Evolutionary conservation across 2,329 filamentous ascomycete genomes (phyloP), one percentile per base, ranked within the genome.

Genomic region (Sordariomycetes sp.): DNA sequence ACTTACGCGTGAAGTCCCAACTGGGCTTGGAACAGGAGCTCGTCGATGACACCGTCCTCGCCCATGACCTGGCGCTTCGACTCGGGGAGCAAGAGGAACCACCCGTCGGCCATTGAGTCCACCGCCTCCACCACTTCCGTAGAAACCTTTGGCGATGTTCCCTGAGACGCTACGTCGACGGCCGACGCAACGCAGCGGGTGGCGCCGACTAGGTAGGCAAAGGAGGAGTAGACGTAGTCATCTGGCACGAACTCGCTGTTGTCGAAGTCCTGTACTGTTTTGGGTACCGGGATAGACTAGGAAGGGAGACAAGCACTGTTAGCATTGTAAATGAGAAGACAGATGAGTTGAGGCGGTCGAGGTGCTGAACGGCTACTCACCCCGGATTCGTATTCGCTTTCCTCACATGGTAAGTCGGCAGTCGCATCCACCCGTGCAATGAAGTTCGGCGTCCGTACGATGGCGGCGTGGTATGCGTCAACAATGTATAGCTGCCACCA

Each of bases 401-500:
- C 83, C 60, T 87, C 82, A 57, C 85, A 86, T 0, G 85, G 86
- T 3, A 89, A 69, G 0, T 77, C 74, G 0, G 83, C 78, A 22
- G 82, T 79, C 0, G 76, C 74, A 1, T 74, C 68, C 0, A 84
- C 69, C 1, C 65, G 54, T 0, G 65, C 63, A 1, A 63, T 60
- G 15, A 72, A 68, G 0, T 60, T 63, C 53, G 64, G 61, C 0
- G 57, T 63, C 0, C 68, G 63, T 25, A 65, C 36, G 0, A 68
- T 72, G 0, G 64, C 69, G 0, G 66, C 65, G 10, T 68, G 69
- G n/a, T 64, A 67, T 0, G 78, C 81, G 65, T 88, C 85, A 1
- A 81, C 70, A 6, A 81, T 75, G 62, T 79, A 86, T 45, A 89
- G 65, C 63, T 81, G 79, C 86, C 86, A 89, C 85, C 85, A 89